Base-by-base conservation (phyloP, 768 basidiomycete species). In the Boletus tylopilopsis region DNA sequence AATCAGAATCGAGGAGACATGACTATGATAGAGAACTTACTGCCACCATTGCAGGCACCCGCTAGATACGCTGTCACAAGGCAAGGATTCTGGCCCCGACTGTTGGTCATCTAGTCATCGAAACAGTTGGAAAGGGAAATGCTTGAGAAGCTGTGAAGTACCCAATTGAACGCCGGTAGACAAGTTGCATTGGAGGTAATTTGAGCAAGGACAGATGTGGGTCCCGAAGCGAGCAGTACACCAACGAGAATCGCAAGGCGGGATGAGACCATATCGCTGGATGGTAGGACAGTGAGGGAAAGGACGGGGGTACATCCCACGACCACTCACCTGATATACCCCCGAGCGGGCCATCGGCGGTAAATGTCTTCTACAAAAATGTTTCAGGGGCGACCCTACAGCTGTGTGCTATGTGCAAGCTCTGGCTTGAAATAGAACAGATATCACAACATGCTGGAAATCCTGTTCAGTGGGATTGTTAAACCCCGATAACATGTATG, bases 31-130 rank as follows among this genome's bases (percentile, higher is more conserved):
- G 29, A 16, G n/a, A n/a, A 66, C 76, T 49, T 51, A 79, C 76
- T 58, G 30, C 73, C 71, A 37, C 61, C 64, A 42, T 57, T 69
- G 42, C 78, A 80, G 1, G 69, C 68, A 21, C 73, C 66, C 29
- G 74, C 55, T 2, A 79, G 59, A 34, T 71, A 72, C 2, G 77
- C 71, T 13, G 76, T 64, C 18, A 80, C 62, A n/a, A 69, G 39
- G 53, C 78, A 80, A 18, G 78, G 76, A 18, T 63, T 75, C 51
- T 80, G 72, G 38, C 62, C 61, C 45, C 70, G 68, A 19, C 75
- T 76, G 50, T 81, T 81, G 42, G 35, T 15, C 66, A 69, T 66
- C 66, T 67, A 23, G 13, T 27, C 46, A 34, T 23, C 4, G 24
- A 40, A 47, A 40, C 11, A 33, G 12, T 18, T 34, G 15, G 33